Conservation (phyloP, 805 yeast species). For the Tanozyma kutaoensis region DNA sequence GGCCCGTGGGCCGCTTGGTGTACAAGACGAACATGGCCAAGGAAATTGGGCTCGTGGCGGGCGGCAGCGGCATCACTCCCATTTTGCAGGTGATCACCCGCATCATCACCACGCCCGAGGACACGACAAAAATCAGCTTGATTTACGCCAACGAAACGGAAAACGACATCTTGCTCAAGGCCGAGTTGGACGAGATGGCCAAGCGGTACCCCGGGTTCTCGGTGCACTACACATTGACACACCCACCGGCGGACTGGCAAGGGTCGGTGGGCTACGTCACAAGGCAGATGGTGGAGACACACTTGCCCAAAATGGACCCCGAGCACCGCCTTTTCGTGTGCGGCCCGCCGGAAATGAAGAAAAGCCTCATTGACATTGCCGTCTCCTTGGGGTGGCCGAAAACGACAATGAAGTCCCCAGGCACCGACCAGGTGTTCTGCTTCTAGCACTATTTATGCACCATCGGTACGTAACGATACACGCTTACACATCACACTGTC, state of each 20-base stretch:
- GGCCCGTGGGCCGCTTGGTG: constrained; percentile 66
- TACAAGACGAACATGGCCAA: constrained; percentile 46
- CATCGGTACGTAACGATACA: no score
- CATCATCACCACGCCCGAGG: constrained; percentile 57
- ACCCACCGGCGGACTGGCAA: constrained; percentile 38
- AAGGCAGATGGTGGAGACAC: constrained; percentile 38
- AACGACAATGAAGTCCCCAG: constrained; percentile 29
- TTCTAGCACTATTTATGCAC: no score
- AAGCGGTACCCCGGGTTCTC: constrained; percentile 48
- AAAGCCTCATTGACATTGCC: constrained; percentile 37
- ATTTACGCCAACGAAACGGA: constrained; percentile 66
- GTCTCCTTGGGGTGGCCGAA: constrained; percentile 50
- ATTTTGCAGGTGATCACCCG: constrained; percentile 67
- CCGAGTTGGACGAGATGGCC: constrained; percentile 60
- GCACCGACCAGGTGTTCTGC: constrained; percentile 46
- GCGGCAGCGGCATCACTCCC: constrained; percentile 88
- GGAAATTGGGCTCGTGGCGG: constrained; percentile 60
- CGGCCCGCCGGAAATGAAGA: constrained; percentile 70
- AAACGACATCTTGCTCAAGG: constrained; percentile 61
- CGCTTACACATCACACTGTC: no score
- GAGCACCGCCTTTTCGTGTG: constrained; percentile 54
- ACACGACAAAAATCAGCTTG: constrained; percentile 44
- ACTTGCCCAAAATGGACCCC: constrained; percentile 36
- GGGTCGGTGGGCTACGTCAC: constrained; percentile 51
- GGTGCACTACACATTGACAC: constrained; percentile 44